Base-by-base conservation (phyloP, 2,329 filamentous ascomycete genomes). In the Aureobasidium sp. region DNA sequence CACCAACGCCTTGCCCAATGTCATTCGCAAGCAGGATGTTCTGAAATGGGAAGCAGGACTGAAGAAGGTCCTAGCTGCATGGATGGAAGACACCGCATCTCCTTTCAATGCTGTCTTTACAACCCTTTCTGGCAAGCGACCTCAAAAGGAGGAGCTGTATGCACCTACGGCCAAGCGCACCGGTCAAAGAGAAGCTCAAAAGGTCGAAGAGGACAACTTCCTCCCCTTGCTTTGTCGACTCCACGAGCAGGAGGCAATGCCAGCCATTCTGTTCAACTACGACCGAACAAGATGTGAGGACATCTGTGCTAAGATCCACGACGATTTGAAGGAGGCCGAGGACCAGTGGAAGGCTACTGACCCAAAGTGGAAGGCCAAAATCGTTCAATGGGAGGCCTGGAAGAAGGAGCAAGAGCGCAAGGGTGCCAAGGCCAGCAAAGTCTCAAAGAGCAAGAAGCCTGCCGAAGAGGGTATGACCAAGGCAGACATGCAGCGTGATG, bases 191-290 rank as follows among this genome's bases (percentile, higher is more conserved):
- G 66, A 68, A 55, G 60, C 62, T 7, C 23, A 67, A 7, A 64
- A 69, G n/a, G 61, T 64, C 15, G 27, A 60, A 47, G 45, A 65
- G 27, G 66, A 68, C 23, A 81, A 78, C 10, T 83, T 80, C 3
- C 72, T 88, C 19, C 79, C 83, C 1, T 72, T 89, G 31, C 74
- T 87, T 0, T 78, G 75, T 17, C 79, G 84, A 33, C 76, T 91
- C 0, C 81, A 89, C 51, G 74, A 77, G 17, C 81, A 84, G 60
- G 80, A 83, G 60, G 86, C 85, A 0, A 76, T 93, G 0, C 89
- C 88, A 0, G 88, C 86, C 0, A 84, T 93, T 13, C 71, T 91
- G 1, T 93, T 93, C 76, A 89, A 89, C 68, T 93, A 89, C 65
- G 86, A 91, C 64, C 83, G 87, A 50, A 70, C 71, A 1, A 71